Evolutionary conservation across 1,284 basidiomycete species (phyloP).

Genomic region (Exobasidium cylindrosporum): DNA sequence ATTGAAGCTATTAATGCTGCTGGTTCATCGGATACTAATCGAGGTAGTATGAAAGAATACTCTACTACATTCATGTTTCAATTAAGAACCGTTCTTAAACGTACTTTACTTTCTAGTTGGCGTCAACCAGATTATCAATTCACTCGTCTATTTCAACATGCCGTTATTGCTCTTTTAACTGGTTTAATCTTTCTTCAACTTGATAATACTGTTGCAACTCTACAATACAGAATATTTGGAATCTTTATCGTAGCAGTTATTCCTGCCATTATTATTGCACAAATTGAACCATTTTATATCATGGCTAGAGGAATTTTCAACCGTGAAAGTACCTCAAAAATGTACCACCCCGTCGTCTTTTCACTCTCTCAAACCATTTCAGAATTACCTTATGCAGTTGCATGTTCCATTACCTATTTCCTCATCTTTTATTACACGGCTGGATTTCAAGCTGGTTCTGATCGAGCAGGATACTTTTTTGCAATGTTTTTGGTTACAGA

Average conservation of each 20-base stretch:
- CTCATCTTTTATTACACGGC: conserved; percentile 60
- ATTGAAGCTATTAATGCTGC: conserved; percentile 25
- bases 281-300: conserved; percentile 79
- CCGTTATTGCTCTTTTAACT: conserved; percentile 69
- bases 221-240: conserved; percentile 80
- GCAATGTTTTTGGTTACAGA: too few species aligned
- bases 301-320: conserved; percentile 62
- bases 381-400: conserved; percentile 71
- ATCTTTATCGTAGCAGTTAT: conserved; percentile 63
- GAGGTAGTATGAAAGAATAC: conserved; percentile 45
- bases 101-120: conserved; percentile 49
- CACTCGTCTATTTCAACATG: conserved; percentile 58
- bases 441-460: conserved; percentile 60
- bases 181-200: conserved; percentile 80
- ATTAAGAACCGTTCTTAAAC: conserved; percentile 32
- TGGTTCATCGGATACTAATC: conserved; percentile 39
- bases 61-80: conserved; percentile 43
- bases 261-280: conserved; percentile 70
- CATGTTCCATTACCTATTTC: conserved; percentile 31
- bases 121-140: conserved; percentile 43
- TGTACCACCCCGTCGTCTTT: conserved; percentile 50
- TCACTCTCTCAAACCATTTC: conserved; percentile 39
- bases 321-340: conserved; percentile 46
- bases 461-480: conserved; percentile 27
- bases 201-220: conserved; percentile 65